Base-by-base conservation (phyloP, 1,284 basidiomycete genomes). In the Phenoliferia sp. region DNA sequence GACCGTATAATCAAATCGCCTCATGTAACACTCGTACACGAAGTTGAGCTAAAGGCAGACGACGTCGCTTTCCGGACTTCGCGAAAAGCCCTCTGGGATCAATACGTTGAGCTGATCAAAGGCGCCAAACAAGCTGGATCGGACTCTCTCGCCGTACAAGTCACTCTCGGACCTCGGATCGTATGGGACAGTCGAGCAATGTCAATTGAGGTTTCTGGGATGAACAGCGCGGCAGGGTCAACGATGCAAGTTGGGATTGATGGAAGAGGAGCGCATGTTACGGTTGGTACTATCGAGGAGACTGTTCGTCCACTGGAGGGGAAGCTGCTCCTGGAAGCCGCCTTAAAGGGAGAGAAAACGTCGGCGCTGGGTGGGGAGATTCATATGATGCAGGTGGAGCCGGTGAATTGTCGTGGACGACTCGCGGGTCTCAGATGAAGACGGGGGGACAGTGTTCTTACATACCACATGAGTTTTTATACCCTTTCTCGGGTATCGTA, bases 21-120 rank as follows among this genome's bases (percentile, higher is more conserved):
- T 1, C 95, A 99, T 78, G 82, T 97, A 64, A 98, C 95, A 0
- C 81, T 98, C 63, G 87, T 89, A 10, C 95, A 99, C 78, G 79
- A 80, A 69, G 88, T 87, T 32, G 78, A 80, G 31, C 81, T 89
- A 4, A 82, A 83, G 54, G 70, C 44, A 44, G 31, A 59, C 4
- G 65, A 66, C 36, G 54, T 39, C 17, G 64, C 44, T 3, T 26
- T 54, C 31, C 36, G 26, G 6, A 16, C 26, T 3, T 32, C 44
- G 59, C 16, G 77, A 79, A 5, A n/a, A 57, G 58, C 33, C 4
- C 26, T 48, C 55, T 61, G 61, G 64, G 35, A 35, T 19, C 66
- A 63, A 29, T 71, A 57, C 61, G 50, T 29, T 28, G 10, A 32
- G 22, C 58, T 54, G 32, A 36, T 55, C 61, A 48, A 64, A 50